These are phyloP conservation scores for Trichosphaerium sp. DNA, from an alignment of 78 protist genomes.

Conservation along the genomic window DNA sequence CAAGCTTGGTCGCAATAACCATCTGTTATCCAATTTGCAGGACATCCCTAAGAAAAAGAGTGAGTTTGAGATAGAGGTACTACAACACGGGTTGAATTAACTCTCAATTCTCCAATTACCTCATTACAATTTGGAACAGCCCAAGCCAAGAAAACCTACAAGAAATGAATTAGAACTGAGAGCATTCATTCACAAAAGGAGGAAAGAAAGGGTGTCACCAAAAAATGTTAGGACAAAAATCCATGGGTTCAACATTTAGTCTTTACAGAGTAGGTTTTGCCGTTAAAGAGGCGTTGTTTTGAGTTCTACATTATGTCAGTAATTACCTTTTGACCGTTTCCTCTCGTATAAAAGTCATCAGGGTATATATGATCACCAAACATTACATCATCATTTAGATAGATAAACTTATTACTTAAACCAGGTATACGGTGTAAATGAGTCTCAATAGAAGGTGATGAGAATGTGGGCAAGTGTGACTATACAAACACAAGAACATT, in stretches of 20 bases:
- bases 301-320: neutral
- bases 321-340: slow-evolving; percentile 59
- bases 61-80: too few relatives aligned
- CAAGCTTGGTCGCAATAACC: slow-evolving; percentile 86
- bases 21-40: slow-evolving; percentile 81
- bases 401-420: slow-evolving; percentile 74
- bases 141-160: slow-evolving; percentile 72
- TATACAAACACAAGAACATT: too few relatives aligned
- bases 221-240: neutral
- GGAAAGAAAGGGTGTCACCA: neutral
- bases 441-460: slow-evolving; percentile 90
- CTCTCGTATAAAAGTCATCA: slow-evolving; percentile 70
- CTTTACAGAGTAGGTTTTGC: neutral
- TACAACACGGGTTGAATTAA: too few relatives aligned
- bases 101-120: too few relatives aligned
- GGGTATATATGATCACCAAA: slow-evolving; percentile 77
- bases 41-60: too few relatives aligned
- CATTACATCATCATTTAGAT: slow-evolving; percentile 92
- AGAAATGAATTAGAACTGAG: slow-evolving; percentile 6
- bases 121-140: slow-evolving; percentile 85
- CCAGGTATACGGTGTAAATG: slow-evolving; percentile 89
- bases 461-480: slow-evolving; percentile 88
- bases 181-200: neutral
- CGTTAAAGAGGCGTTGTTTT: neutral
- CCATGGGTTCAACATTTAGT: neutral